Base-by-base conservation (phyloP, 768 basidiomycete species). In the Podaxis pistillaris region DNA sequence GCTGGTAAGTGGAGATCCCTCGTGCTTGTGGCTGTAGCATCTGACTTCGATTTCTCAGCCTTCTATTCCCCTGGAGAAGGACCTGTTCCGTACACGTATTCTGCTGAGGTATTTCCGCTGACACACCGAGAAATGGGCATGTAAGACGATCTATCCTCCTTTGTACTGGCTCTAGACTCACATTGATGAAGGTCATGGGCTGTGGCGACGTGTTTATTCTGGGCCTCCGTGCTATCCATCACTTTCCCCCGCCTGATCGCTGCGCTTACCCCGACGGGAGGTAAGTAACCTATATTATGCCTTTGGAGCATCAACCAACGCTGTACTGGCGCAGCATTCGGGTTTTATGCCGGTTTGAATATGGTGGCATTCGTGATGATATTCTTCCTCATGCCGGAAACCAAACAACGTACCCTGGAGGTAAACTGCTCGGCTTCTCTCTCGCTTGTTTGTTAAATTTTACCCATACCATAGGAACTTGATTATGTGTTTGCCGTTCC, bases 21-120 rank as follows among this genome's bases (percentile, higher is more conserved):
- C 1, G 26, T 46, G 19, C 8, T 46, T 13, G 56, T 19, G 15
- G 26, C 19, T 15, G 19, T 56, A 36, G 58, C 37, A 40, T 41
- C 54, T 56, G 36, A 44, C 11, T 17, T 49, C 12, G 11, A 55
- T 38, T 41, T 51, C 33, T 13, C 58, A 72, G 80, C 81, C 2
- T 88, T 87, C 71, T 92, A 93, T 72, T 90, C 89, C 0, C 90
- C 89, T 0, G 91, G 91, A 64, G 92, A 92, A 77, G 93, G 93
- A 0, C 93, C 93, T 2, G 93, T 94, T 7, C 94, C 93, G 0
- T 94, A 89, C 73, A 89, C 90, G 0, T 95, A 94, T 71, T 93
- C 91, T 8, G 93, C 93, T 5, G 94, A 95, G 73, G 93, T 89
- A 15, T 96, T 91, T 83, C 94, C 93, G 2, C 78, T 95, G 47